Evolutionary conservation across 306 rosid species (phyloP).

Genomic region (Crotalaria pallida): DNA sequence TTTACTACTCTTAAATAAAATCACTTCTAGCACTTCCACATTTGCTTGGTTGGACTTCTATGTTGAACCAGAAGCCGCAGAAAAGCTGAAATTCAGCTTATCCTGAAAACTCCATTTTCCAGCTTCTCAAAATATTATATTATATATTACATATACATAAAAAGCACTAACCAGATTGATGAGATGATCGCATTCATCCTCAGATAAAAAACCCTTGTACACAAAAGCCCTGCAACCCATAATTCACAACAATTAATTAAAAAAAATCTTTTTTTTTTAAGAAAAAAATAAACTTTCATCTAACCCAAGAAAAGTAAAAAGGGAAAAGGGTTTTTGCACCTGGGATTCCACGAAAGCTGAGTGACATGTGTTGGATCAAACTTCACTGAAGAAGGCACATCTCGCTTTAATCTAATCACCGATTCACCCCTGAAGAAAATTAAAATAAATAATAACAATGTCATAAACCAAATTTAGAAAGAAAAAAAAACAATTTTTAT

Average conservation of each 20-base stretch:
- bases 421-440: constrained; percentile 48
- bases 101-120: too few species aligned
- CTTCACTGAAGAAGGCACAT: constrained; percentile 37
- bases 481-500: neutral
- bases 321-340: constrained; percentile 35
- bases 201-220: constrained; percentile 60
- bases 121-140: too few species aligned
- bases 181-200: constrained; percentile 81
- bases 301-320: neutral
- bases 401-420: constrained; percentile 41
- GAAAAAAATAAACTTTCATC: neutral
- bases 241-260: neutral
- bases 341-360: constrained; percentile 91
- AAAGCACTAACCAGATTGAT: constrained; percentile 45
- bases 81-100: too few species aligned
- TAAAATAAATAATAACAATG: too few species aligned
- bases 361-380: constrained; percentile 76
- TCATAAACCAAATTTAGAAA: neutral
- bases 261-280: too few species aligned
- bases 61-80: too few species aligned
- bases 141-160: too few species aligned
- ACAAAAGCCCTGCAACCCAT: constrained; percentile 73
- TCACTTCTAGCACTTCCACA: too few species aligned
- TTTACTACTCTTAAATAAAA: too few species aligned
- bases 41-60: too few species aligned